Conservation (phyloP, 805 yeast genomes). For the Isabelozyma pseudorhagii region DNA sequence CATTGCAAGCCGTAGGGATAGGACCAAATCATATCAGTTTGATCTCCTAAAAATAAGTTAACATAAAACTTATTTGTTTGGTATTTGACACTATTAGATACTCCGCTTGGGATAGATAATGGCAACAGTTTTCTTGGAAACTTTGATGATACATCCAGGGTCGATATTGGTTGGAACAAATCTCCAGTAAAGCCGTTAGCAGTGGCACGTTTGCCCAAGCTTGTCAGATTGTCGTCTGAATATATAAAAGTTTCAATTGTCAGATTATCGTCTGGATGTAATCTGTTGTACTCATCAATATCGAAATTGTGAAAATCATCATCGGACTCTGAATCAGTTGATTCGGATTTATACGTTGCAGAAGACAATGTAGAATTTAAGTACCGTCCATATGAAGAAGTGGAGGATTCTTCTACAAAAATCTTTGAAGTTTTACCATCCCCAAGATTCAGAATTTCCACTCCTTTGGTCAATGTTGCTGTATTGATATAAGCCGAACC, state of each 20-base stretch:
- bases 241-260: not conserved
- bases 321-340: not conserved
- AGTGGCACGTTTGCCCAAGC: not conserved
- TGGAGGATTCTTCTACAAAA: not conserved
- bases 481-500: not conserved
- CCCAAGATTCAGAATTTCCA: not conserved
- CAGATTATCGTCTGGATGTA: not conserved
- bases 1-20: conserved; percentile 48
- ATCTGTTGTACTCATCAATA: not conserved
- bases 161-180: conserved; percentile 1
- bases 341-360: not conserved
- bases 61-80: conserved; percentile 65
- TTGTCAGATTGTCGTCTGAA: not conserved
- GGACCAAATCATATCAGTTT: conserved; percentile 46
- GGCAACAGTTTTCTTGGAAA: not conserved
- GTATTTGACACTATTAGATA: conserved; percentile 4
- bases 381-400: not conserved
- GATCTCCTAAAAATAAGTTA: conserved; percentile 51
- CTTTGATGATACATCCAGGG: not conserved
- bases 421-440: not conserved
- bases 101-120: conserved; percentile 16
- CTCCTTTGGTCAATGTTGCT: not conserved
- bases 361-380: not conserved
- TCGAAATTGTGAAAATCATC: not conserved
- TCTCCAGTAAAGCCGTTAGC: conserved; percentile 3